Percentiles rank a stretch among this genome's conserved stretches.
These are phyloP conservation scores for Eucalyptus erythrocorys DNA, from an alignment of 345 rosid genomes.

Conservation along the genomic window DNA sequence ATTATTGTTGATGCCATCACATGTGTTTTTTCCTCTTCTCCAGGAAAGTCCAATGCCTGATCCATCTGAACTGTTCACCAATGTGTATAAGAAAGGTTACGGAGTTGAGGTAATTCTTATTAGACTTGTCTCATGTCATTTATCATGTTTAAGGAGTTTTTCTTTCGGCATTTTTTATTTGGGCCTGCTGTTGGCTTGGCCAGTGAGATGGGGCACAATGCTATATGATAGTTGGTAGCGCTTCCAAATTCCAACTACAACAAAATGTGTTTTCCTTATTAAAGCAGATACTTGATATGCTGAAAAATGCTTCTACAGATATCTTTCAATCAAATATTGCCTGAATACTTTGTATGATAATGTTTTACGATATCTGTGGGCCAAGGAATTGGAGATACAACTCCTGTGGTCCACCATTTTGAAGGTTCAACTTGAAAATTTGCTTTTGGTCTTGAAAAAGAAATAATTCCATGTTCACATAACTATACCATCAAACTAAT, in stretches of 20 bases:
- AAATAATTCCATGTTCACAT: neutral
- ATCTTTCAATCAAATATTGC: neutral
- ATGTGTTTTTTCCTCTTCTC: neutral
- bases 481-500: neutral
- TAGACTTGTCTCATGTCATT: neutral
- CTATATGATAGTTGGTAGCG: neutral
- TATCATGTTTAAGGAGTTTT: neutral
- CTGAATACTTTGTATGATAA: neutral
- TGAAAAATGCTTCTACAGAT: neutral
- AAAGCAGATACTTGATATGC: neutral
- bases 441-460: neutral
- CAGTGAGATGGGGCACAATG: neutral
- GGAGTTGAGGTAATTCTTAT: slow-evolving; percentile 59
- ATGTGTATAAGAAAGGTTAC: slow-evolving; percentile 67
- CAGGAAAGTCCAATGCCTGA: slow-evolving; percentile 99
- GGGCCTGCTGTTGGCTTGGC: neutral
- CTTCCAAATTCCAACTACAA: neutral
- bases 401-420: neutral
- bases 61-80: slow-evolving; percentile 68
- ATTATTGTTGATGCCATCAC: neutral
- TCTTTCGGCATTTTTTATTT: neutral
- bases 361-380: neutral
- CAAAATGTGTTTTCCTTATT: neutral
- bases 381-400: neutral
- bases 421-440: neutral